Base-by-base conservation (phyloP, 768 basidiomycete genomes). In the Termitomyces sp. region DNA sequence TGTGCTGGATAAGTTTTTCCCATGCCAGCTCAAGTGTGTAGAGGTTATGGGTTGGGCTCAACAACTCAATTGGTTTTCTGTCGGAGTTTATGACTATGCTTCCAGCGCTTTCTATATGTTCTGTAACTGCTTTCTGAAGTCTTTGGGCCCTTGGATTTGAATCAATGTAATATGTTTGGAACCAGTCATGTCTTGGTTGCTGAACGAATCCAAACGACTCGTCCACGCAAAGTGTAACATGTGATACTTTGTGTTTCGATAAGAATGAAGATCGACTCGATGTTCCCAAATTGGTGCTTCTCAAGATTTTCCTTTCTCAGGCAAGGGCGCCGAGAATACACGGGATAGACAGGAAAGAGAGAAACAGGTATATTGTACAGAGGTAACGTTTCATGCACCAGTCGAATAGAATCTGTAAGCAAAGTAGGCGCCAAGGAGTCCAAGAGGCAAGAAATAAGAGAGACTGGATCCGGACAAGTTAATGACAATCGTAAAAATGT, bases 371-470 rank as follows among this genome's bases (percentile, higher is more conserved):
- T 66, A 66, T 51, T 60, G 53, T 56, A 61, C n/a, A 62, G 31
- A 48, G 24, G 54, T 51, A 52, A 61, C 44, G 27, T 51, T 61
- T 73, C 75, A 81, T 67, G 75, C 72, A 46, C 76, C 79, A 44
- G 78, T 75, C 44, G 77, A 72, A 72, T 93, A 93, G 74, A 80
- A 87, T 62, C 92, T 83, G 85, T 86, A 96, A 50, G 86, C 94
- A 65, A 96, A 89, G 85, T 93, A 95, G 51, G 82, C 94, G 61
- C 83, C 91, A 48, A 96, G 75, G 30, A 92, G 73, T 47, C 77
- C 83, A 44, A 95, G 80, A 55, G 95, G 95, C 24, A 93, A 68
- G 68, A 95, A 85, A 81, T 93, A 96, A 81, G 90, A 86, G 72
- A 88, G 58, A 73, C 88, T 91, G 66, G 45, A 22, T 44, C 11